Base-by-base conservation (phyloP, 148 eudicot species). In the Silene uniflora region DNA sequence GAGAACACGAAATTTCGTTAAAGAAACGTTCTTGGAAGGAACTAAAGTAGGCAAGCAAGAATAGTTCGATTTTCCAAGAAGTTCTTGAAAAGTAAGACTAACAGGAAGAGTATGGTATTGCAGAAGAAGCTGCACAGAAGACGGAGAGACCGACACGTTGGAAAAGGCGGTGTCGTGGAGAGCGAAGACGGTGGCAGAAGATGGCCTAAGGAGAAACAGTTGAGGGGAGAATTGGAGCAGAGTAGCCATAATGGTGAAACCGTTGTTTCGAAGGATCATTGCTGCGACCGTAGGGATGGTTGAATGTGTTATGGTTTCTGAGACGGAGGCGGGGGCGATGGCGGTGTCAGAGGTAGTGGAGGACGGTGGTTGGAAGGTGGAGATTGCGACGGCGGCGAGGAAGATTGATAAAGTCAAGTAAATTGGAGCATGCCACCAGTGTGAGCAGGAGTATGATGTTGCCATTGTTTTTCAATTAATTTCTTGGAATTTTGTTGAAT, bases 371-470 rank as follows among this genome's bases (percentile, higher is more conserved):
- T 87, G 85, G 76, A 79, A 58, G 47, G 81, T 39, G 10, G 89
- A 75, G 63, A 84, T 65, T 67, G 84, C 69, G 58, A 71, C 13
- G 62, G 13, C 4, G 42, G 73, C 73, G 23, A 71, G 73, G 61
- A 71, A 71, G 62, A 71, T 54, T 25, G 73, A 71, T 39, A 71
- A 7, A 10, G 39, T 71, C 8, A 86, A 35, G 86, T 85, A 90
- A 80, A 88, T 52, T 11, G 87, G 93, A 11, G 88, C 89, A 71
- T 90, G 89, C 87, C 93, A 90, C 85, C 88, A 84, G 69, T 87
- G 83, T 7, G 88, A 89, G 75, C 91, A 88, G 24, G 86, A 81
- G 29, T 63, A 44, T n/a, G n/a, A n/a, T n/a, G n/a, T n/a, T n/a
- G n/a, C n/a, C n/a, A n/a, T n/a, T n/a, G n/a, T n/a, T n/a, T n/a